Evolutionary conservation across 2,329 filamentous ascomycete genomes (phyloP).

Genomic region (Diaporthe sp.): DNA sequence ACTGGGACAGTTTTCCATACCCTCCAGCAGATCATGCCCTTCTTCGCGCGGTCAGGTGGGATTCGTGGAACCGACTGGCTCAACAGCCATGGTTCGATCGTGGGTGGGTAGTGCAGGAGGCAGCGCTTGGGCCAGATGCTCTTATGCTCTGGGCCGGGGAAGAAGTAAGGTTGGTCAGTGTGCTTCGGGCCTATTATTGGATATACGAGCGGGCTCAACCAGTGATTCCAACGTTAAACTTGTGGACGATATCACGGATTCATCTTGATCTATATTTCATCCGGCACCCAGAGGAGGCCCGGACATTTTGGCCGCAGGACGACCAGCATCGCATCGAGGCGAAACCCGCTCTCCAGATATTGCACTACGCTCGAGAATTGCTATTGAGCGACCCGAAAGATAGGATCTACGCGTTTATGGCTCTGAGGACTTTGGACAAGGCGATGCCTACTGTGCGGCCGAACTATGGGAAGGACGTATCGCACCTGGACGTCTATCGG

Average conservation of each 20-base stretch:
- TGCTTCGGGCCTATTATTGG: not conserved
- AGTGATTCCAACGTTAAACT: not conserved
- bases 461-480: constrained; percentile 12
- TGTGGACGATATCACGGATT: not conserved
- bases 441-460: constrained; percentile 9
- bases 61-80: not conserved
- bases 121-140: constrained; percentile 10
- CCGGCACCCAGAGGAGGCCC: not conserved
- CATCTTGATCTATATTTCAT: not conserved
- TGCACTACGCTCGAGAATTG: not conserved
- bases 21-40: constrained; percentile 2
- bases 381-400: not conserved
- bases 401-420: constrained; percentile 35
- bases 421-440: not conserved
- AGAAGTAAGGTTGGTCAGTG: not conserved
- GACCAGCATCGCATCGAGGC: not conserved
- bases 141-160: constrained; percentile 20
- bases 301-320: not conserved
- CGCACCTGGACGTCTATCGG: constrained; percentile 32
- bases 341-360: not conserved
- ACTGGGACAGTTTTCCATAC: constrained; percentile 25
- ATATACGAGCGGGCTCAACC: accelerated
- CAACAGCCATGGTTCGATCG: not conserved
- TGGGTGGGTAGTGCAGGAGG: constrained; percentile 36
- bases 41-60: not conserved